Percentiles rank a stretch among this genome's conserved stretches.
Evolutionary conservation across 139 green algal species (phyloP).

Genomic region (Raphidocelis subcapitata): DNA sequence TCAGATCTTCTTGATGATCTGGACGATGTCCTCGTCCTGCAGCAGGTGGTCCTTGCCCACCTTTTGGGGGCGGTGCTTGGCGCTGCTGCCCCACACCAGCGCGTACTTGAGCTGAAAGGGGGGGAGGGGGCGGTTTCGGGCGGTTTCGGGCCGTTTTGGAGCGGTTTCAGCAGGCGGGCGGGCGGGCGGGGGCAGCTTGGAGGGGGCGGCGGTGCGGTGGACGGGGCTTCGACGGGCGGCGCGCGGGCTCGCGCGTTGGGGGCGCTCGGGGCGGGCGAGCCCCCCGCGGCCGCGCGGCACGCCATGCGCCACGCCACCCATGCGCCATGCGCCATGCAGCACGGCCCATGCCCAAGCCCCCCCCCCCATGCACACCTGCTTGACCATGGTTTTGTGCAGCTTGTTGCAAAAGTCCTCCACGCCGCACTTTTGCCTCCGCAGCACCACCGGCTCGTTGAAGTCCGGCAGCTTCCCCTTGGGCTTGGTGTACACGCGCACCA

Average conservation of each 20-base stretch:
- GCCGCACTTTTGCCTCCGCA: conserved; percentile 56
- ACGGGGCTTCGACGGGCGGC: no score
- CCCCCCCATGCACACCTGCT: conserved; percentile 51
- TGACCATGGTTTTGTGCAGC: conserved; percentile 83
- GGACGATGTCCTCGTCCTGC: conserved; percentile 96
- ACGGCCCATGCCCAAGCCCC: no score
- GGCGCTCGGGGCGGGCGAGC: no score
- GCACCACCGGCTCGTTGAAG: conserved; percentile 95
- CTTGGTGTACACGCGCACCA: conserved; percentile 91
- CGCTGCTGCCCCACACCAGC: conserved; percentile 84
- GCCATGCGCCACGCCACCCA: no score
- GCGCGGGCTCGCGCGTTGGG: no score
- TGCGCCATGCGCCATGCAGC: no score
- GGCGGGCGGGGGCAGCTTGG: no score
- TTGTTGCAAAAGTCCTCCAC: conserved; percentile 98
- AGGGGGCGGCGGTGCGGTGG: no score
- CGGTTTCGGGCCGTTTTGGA: no score
- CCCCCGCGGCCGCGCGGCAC: no score
- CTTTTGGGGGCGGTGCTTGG: conserved; percentile 93
- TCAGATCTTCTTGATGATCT: conserved; percentile 90
- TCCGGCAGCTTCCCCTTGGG: conserved; percentile 94
- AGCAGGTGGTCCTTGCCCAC: conserved; percentile 95
- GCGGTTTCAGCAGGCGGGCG: no score
- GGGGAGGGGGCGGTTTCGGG: no score
- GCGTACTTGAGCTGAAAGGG: conserved; percentile 83